Evolutionary conservation across 106 monocot genomes (phyloP), one percentile per base, ranked within the genome.

Genomic region (Allium sativum): DNA sequence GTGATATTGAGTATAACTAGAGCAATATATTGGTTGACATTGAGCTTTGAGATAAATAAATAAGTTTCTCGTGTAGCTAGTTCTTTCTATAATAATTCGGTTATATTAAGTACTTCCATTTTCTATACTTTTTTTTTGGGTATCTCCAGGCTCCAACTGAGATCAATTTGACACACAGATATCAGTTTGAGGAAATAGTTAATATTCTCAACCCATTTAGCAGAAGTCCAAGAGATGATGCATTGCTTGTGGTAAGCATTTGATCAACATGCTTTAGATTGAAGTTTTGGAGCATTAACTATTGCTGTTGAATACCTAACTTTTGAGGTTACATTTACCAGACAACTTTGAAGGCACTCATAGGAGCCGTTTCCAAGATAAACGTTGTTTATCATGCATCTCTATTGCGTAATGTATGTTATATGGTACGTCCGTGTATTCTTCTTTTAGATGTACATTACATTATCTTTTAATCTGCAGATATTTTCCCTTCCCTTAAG

Each of bases 401-500:
- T 14, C 77, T 88, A 61, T 41, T 88, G 40, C 65, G 9, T 48
- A 83, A 83, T 67, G 87, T 88, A 77, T 64, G 72, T 64, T 53
- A 40, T 58, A 18, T 10, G 48, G 3, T 70, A 7, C 48, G 17
- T 10, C 22, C 4, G 12, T 41, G 18, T 18, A 18, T 21, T 45
- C 11, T 20, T 17, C 45, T 67, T 61, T 19, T 42, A 15, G 42
- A 56, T 48, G 10, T 51, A 21, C 3, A 17, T 44, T 51, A 45
- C 10, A 14, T 17, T 6, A 31, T 20, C 7, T 40, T 16, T 42
- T 76, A n/a, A 58, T 63, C 44, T 65, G 13, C 70, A 88, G 83
- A 74, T 88, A 66, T 84, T 80, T 70, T 50, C 46, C 44, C 55
- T 83, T 74, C 10, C 44, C 21, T 72, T 88, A 42, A 83, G 88